Conservation (phyloP, 1,284 basidiomycete genomes). For the Malassezia arunalokei region DNA sequence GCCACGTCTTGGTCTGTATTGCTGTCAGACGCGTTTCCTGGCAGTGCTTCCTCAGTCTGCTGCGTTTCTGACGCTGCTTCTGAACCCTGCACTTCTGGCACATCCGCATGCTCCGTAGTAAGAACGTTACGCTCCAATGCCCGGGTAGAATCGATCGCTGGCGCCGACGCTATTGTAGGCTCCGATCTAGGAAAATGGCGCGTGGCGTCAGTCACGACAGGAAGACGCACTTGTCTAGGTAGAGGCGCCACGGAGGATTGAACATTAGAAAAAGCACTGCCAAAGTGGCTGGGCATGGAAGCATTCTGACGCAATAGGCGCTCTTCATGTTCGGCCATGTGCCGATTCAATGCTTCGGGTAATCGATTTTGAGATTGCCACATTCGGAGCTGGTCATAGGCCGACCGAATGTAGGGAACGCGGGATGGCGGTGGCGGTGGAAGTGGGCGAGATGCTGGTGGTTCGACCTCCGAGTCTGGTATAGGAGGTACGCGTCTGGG, state of each 20-base stretch:
- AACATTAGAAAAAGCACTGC: slow-evolving; percentile 15
- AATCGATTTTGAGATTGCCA: neutral
- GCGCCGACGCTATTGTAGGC: neutral
- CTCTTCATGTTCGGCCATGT: neutral
- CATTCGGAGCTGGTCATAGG: slow-evolving; percentile 7
- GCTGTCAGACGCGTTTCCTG: neutral
- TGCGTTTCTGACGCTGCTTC: neutral
- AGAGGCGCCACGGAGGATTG: slow-evolving; percentile 27
- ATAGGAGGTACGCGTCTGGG: too few relatives aligned
- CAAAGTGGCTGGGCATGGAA: slow-evolving; percentile 1
- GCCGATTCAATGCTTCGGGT: neutral
- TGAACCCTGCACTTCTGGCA: neutral
- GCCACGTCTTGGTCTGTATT: slow-evolving; percentile 38
- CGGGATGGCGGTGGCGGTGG: slow-evolving; percentile 12
- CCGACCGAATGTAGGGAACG: slow-evolving; percentile 1
- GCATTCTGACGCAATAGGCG: neutral
- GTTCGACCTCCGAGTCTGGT: neutral
- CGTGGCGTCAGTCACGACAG: slow-evolving; percentile 32
- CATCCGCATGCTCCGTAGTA: too few relatives aligned
- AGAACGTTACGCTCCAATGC: too few relatives aligned
- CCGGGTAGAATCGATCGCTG: neutral
- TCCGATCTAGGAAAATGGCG: slow-evolving; percentile 27
- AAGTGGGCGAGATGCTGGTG: neutral
- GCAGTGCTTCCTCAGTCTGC: neutral
- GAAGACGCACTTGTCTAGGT: slow-evolving; percentile 22